Conservation (phyloP, 306 rosid genomes). For the Rubus parviflorus region DNA sequence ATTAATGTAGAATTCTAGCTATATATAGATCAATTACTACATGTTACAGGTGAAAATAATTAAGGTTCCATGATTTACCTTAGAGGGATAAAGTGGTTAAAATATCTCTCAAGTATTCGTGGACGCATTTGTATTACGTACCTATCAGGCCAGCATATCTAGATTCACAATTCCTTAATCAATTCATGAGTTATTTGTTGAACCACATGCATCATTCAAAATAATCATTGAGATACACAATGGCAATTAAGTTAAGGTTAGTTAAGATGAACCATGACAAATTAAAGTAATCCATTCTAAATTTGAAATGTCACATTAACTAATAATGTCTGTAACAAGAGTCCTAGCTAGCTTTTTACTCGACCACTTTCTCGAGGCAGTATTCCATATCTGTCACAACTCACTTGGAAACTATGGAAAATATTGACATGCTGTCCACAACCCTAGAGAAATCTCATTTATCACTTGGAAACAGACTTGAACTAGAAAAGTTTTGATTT, state of each 20-base stretch:
- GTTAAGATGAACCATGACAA: background rate
- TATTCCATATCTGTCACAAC: constrained; percentile 13
- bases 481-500: background rate
- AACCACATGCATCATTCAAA: constrained; percentile 2
- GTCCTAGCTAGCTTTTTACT: background rate
- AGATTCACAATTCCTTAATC: background rate
- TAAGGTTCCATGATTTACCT: background rate
- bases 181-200: background rate
- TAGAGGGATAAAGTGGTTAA: background rate
- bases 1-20: background rate
- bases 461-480: constrained; percentile 8
- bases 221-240: background rate
- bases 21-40: background rate
- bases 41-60: background rate
- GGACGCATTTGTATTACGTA: background rate
- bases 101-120: background rate
- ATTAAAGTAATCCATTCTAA: background rate
- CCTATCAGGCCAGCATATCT: background rate
- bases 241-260: background rate
- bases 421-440: constrained; percentile 8
- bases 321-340: constrained; percentile 10
- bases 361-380: constrained; percentile 7
- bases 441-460: background rate
- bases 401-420: background rate
- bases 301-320: constrained; percentile 1